Base-by-base conservation (phyloP, 495 filamentous ascomycete species). In the Penicillium goetzii region DNA sequence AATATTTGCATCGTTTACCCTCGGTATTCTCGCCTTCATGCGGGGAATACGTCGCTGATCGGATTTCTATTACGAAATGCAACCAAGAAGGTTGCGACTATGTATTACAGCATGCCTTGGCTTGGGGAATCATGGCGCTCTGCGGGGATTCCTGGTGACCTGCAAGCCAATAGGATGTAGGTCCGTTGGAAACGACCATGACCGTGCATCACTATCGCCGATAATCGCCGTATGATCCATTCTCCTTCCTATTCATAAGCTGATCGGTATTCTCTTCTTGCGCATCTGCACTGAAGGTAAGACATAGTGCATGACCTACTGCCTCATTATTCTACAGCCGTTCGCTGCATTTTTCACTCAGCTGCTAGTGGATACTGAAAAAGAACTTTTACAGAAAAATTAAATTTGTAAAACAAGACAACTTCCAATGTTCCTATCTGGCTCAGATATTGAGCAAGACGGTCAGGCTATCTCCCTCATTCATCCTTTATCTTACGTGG, bases 131-230 rank as follows among this genome's bases (percentile, higher is more conserved):
- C 40, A 33, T n/a, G 21, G 28, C 28, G 40, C 43, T 26, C 4
- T 30, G 56, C 45, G 30, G 56, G 56, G 40, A 32, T 30, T 1
- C 14, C 10, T 10, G 12, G 14, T 17, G n/a, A 43, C n/a, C 17
- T 21, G 8, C 14, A 56, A 19, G 17, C 65, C 65, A 68, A 68
- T 68, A 25, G 47, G 65, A 61, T 55, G 51, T 45, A 34, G 58
- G 30, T 61, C 61, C 61, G 61, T 45, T 15, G 58, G 47, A 57
- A 54, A 50, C 25, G 15, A 43, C 23, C 2, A 17, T 41, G 36
- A 3, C 26, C 15, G 36, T 17, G 36, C 36, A 40, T 50, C 41
- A 34, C 33, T 55, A 56, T 57, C 58, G 58, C 63, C 58, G 63
- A 65, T 43, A 52, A 64, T 47, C 61, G 38, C 61, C 61, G 56